These are phyloP conservation scores for Pyrenula aspistea DNA, from an alignment of 495 filamentous ascomycete genomes.

Conservation along the genomic window DNA sequence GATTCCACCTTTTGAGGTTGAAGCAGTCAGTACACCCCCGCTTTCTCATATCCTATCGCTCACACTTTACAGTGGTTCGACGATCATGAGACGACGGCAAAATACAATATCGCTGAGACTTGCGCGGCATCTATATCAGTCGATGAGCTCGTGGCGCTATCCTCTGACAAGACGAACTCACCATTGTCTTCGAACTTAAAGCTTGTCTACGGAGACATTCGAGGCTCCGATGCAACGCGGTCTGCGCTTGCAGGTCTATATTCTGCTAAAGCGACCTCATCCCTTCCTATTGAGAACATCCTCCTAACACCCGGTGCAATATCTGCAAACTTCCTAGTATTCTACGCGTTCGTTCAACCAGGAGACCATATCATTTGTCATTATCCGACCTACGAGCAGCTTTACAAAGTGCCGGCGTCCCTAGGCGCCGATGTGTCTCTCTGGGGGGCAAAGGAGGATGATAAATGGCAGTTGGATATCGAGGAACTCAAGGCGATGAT, in stretches of 20 bases:
- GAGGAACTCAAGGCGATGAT: constrained; percentile 56
- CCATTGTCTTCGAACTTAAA: constrained; percentile 32
- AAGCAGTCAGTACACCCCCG: constrained; percentile 45
- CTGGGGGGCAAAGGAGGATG: constrained; percentile 58
- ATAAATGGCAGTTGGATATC: constrained; percentile 57
- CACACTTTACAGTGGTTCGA: constrained; percentile 68
- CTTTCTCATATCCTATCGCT: background rate
- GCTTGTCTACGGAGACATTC: constrained; percentile 61
- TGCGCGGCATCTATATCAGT: constrained; percentile 75
- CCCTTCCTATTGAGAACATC: constrained; percentile 50
- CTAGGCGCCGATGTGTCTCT: constrained; percentile 72
- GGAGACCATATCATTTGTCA: constrained; percentile 87
- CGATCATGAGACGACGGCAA: constrained; percentile 58
- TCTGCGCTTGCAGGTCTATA: constrained; percentile 55
- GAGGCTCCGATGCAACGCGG: constrained; percentile 52
- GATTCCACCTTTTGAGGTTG: constrained; percentile 61
- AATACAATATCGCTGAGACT: constrained; percentile 79
- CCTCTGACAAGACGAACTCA: constrained; percentile 34
- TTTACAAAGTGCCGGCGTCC: constrained; percentile 64
- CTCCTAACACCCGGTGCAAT: constrained; percentile 76
- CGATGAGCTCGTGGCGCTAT: constrained; percentile 50
- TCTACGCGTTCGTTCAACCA: constrained; percentile 64
- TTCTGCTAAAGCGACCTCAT: constrained; percentile 25
- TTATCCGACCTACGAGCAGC: constrained; percentile 82
- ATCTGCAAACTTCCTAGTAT: constrained; percentile 64